Percentiles rank a stretch among this genome's conserved stretches.
Conservation (phyloP, 805 yeast genomes). For the Kurtzmaniella cleridarum region DNA sequence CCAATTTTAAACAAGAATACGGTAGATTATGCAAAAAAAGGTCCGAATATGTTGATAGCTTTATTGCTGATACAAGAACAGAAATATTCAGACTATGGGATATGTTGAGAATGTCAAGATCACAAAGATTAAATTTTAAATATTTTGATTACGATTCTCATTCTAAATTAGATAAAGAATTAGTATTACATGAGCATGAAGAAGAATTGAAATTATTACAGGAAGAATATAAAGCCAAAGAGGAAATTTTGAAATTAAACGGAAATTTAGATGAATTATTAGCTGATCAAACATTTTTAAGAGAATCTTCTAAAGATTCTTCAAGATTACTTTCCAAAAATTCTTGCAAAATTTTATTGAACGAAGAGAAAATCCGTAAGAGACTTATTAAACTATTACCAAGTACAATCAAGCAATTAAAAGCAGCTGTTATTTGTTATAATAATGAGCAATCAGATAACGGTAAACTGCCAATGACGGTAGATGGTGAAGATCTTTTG, state of each 20-base stretch:
- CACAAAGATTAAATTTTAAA: slow-evolving; percentile 44
- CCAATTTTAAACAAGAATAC: slow-evolving; percentile 50
- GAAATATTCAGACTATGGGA: slow-evolving; percentile 62
- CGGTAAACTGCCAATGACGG: slow-evolving; percentile 20
- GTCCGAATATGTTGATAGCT: slow-evolving; percentile 57
- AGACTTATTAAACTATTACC: slow-evolving; percentile 68
- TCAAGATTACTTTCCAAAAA: slow-evolving; percentile 70
- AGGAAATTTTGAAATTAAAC: slow-evolving; percentile 53
- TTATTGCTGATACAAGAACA: slow-evolving; percentile 56
- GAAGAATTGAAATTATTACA: slow-evolving; percentile 50
- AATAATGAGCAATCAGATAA: slow-evolving; percentile 27
- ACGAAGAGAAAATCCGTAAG: slow-evolving; percentile 76
- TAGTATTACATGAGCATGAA: slow-evolving; percentile 59
- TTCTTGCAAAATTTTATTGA: slow-evolving; percentile 69
- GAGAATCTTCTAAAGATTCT: slow-evolving; percentile 71
- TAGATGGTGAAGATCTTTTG: slow-evolving; percentile 47
- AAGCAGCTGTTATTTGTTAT: slow-evolving; percentile 42
- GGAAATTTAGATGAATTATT: slow-evolving; percentile 50
- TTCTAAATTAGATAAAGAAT: slow-evolving; percentile 48
- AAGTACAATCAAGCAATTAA: slow-evolving; percentile 47
- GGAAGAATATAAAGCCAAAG: slow-evolving; percentile 42
- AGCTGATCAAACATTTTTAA: slow-evolving; percentile 57
- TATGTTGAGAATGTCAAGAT: slow-evolving; percentile 50
- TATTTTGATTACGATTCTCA: slow-evolving; percentile 30
- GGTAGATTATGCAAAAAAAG: slow-evolving; percentile 55